Percentiles rank a stretch among this genome's conserved stretches.
Evolutionary conservation across 2,329 filamentous ascomycete species (phyloP).

Genomic region (Drechslerella dactyloides): DNA sequence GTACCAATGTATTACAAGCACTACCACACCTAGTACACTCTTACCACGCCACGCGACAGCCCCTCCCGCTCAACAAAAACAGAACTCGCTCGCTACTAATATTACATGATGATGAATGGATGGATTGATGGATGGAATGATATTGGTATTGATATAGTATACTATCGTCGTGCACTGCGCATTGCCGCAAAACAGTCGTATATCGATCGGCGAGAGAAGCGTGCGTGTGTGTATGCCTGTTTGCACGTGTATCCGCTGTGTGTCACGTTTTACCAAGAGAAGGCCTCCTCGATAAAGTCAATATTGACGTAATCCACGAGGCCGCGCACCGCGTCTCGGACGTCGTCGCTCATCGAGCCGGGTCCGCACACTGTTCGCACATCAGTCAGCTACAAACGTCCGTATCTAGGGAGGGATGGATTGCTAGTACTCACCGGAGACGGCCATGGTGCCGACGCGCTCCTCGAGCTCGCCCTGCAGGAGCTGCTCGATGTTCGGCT

Average conservation of each 20-base stretch:
- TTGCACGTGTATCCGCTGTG: background rate
- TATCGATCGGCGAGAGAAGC: too few relatives aligned
- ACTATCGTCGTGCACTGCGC: too few relatives aligned
- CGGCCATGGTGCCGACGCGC: constrained; percentile 75
- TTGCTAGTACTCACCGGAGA: constrained; percentile 72
- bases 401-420: constrained; percentile 60
- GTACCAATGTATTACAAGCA: too few relatives aligned
- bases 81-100: too few relatives aligned
- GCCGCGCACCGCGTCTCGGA: constrained; percentile 70
- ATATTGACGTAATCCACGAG: constrained; percentile 69
- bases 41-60: too few relatives aligned
- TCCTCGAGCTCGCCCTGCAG: constrained; percentile 75
- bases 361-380: constrained; percentile 69
- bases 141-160: too few relatives aligned
- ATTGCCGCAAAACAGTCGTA: too few relatives aligned
- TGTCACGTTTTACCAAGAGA: constrained; percentile 62
- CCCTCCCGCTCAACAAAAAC: too few relatives aligned
- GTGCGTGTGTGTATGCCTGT: too few relatives aligned
- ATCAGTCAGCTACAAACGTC: constrained; percentile 10
- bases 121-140: too few relatives aligned
- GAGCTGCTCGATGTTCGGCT: constrained; percentile 75
- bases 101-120: too few relatives aligned
- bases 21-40: too few relatives aligned
- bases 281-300: constrained; percentile 79
- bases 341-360: constrained; percentile 76